Conservation (phyloP, 768 basidiomycete genomes). For the Boletus tomentosulus region DNA sequence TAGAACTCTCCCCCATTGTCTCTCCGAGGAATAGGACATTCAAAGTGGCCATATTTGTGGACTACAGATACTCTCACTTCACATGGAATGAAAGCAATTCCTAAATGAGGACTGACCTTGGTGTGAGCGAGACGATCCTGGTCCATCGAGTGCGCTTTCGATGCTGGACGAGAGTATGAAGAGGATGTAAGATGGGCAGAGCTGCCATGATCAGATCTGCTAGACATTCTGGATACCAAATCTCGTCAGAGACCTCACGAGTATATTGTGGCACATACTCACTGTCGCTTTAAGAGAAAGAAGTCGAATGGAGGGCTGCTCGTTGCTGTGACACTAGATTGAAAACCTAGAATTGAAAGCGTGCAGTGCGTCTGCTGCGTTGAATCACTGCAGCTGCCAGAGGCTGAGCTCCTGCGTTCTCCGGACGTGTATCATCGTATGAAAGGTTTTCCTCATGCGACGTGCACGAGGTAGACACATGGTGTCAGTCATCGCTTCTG, state of each 20-base stretch:
- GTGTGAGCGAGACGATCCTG: neutral
- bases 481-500: neutral
- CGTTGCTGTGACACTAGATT: neutral
- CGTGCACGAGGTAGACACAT: constrained; percentile 23
- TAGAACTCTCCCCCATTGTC: constrained; percentile 16
- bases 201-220: constrained; percentile 10
- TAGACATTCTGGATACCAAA: constrained; percentile 14
- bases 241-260: neutral
- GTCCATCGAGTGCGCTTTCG: constrained; percentile 10
- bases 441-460: constrained; percentile 1
- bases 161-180: constrained; percentile 10
- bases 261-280: constrained; percentile 1
- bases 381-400: neutral
- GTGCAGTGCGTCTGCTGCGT: neutral
- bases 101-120: constrained; percentile 12
- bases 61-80: constrained; percentile 8
- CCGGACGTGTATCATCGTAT: neutral
- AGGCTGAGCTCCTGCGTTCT: neutral
- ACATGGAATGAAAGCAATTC: neutral
- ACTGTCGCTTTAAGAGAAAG: constrained; percentile 3
- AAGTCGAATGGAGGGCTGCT: neutral
- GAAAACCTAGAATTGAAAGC: neutral
- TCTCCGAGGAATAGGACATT: constrained; percentile 23
- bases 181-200: constrained; percentile 5
- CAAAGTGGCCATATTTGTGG: neutral